Base-by-base conservation (phyloP, 148 eudicot species). In the Polygonum maritimum region DNA sequence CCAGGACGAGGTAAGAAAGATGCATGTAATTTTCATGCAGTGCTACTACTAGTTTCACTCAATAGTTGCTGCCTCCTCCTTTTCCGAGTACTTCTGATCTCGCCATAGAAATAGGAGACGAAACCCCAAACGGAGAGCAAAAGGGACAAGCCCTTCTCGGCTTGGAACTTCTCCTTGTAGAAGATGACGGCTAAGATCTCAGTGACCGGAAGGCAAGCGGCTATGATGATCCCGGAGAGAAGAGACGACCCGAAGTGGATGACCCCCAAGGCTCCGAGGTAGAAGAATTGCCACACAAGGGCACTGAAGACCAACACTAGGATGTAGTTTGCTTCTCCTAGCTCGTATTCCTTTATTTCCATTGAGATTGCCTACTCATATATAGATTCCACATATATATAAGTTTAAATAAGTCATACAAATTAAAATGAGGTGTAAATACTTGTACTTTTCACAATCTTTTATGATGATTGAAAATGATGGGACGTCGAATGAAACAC, bases 101-200 rank as follows among this genome's bases (percentile, higher is more conserved):
- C 91, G 3, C 91, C 91, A 19, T 86, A 90, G 74, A 89, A 87
- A 73, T 84, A 91, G 2, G 96, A 91, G 21, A 81, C 79, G 63
- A 91, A 91, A 7, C 96, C 96, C 92, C 96, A 91, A 21, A 91
- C 81, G 0, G 88, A 89, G 7, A 91, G 88, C 40, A 81, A 79
- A 47, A 91, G 86, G 41, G 96, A 84, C 7, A 91, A 80, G 2
- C 86, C 92, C 72, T 91, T 91, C 33, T 86, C 91, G 0, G 80
- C 84, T 31, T 87, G 86, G 54, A 91, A 89, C 13, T 83, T 86
- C 57, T 91, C 96, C 3, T 78, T 78, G 86, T 78, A 91, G 57
- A 85, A 83, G 69, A 91, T 48, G 3, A 91, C 82, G 26, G 89
- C 91, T 62, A 84, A 57, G 13, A 86, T 78, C 47, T 91, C 96